Base-by-base conservation (phyloP, 352 stramenopile species). In the Peronosclerospora sorghi region DNA sequence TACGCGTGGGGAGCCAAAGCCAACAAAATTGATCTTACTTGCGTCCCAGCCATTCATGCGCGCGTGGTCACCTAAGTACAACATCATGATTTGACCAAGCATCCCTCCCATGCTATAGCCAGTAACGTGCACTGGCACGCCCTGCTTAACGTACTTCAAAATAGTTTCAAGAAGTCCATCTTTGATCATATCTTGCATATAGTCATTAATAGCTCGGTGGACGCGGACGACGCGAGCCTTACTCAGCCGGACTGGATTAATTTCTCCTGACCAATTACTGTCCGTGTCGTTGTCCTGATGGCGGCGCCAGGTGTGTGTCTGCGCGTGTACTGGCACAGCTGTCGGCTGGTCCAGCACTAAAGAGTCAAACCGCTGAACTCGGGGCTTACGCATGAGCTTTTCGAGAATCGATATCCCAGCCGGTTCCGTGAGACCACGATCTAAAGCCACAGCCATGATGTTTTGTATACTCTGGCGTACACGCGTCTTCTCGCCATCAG, bases 61-160 rank as follows among this genome's bases (percentile, higher is more conserved):
- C n/a, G 71, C 73, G 28, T 75, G 71, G 34, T 89, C 73, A 21
- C 77, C 77, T 35, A 86, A 48, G 36, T 86, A 82, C 9, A 89
- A 48, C 69, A 86, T 83, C n/a, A 86, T 58, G 7, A 89, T 44
- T 43, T 89, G 73, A 5, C 74, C 73, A 3, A 89, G 58, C 73
- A 86, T 86, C 7, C 79, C 79, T 5, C 79, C 79, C 79, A 92
- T 92, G 38, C 71, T 86, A 58, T 92, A 92, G 4, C 79, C 79
- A 8, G 79, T 92, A 24, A 92, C 65, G 52, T 89, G 74, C 50
- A 92, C 68, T 2, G 76, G 65, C 8, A 79, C 59, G n/a, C 74
- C 76, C 15, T 71, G 56, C 42, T 77, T 58, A 14, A 92, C 73
- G 40, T 88, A 89, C 51, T 69, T 60, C 41, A 86, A 56, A 56